These are phyloP conservation scores for Cladosporium austrohemisphaericum DNA, from an alignment of 2,329 filamentous ascomycete genomes.

Conservation along the genomic window DNA sequence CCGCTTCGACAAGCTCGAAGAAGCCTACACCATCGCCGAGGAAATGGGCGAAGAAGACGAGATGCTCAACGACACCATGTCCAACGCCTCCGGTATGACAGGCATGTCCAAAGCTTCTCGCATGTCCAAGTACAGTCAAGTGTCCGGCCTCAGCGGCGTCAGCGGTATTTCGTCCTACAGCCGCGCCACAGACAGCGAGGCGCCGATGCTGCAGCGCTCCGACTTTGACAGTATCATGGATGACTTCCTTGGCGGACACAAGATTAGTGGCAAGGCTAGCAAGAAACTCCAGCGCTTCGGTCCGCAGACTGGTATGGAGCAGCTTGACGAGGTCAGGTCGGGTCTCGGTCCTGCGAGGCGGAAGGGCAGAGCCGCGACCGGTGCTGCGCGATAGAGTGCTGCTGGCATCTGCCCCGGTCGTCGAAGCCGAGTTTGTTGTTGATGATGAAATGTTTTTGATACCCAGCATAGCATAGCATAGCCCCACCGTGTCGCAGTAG, in stretches of 20 bases:
- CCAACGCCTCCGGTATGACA: slow-evolving; percentile 47
- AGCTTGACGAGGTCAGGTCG: slow-evolving; percentile 83
- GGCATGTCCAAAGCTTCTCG: slow-evolving; percentile 46
- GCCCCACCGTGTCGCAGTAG: background rate
- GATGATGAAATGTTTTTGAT: no score
- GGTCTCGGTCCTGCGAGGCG: slow-evolving; percentile 70
- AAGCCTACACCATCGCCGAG: slow-evolving; percentile 62
- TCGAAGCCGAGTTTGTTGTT: slow-evolving; percentile 11
- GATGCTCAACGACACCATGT: slow-evolving; percentile 38
- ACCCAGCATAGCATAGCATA: slow-evolving; percentile 14
- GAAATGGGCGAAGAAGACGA: slow-evolving; percentile 28
- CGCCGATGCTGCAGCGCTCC: slow-evolving; percentile 55
- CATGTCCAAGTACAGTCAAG: slow-evolving; percentile 34
- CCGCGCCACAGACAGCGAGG: slow-evolving; percentile 35
- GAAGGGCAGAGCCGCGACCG: slow-evolving; percentile 4
- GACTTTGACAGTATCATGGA: slow-evolving; percentile 92
- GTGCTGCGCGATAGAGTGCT: slow-evolving; percentile 8
- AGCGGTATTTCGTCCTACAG: slow-evolving; percentile 36
- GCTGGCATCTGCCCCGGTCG: no score
- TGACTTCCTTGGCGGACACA: slow-evolving; percentile 77
- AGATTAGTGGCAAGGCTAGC: slow-evolving; percentile 65
- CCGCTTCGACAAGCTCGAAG: slow-evolving; percentile 85
- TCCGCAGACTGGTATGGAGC: slow-evolving; percentile 75
- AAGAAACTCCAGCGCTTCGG: slow-evolving; percentile 68
- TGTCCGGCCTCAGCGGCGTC: slow-evolving; percentile 37